These are phyloP conservation scores for Brassica hybrid DNA, from an alignment of 441 rosid genomes.

Conservation along the genomic window DNA sequence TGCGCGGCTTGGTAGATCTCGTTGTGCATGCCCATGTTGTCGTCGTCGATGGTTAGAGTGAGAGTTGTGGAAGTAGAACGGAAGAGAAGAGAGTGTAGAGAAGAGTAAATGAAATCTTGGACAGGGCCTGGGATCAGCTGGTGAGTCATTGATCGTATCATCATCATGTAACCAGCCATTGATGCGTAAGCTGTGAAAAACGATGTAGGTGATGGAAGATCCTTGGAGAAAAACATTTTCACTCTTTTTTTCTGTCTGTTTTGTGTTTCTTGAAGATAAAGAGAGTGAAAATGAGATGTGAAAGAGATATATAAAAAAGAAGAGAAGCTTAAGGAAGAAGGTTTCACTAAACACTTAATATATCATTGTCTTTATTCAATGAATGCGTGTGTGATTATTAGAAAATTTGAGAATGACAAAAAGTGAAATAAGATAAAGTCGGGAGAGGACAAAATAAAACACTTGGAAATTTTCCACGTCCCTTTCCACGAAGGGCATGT, in stretches of 20 bases:
- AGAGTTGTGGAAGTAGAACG: slow-evolving; percentile 36
- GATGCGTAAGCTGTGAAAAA: slow-evolving; percentile 60
- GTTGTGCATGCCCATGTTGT: slow-evolving; percentile 31
- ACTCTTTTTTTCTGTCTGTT: not conserved
- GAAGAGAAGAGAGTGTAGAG: slow-evolving; percentile 40
- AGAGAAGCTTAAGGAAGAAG: slow-evolving; percentile 38
- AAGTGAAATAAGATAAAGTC: no score
- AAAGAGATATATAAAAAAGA: slow-evolving; percentile 32
- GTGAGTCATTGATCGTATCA: slow-evolving; percentile 43
- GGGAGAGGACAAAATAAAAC: no score
- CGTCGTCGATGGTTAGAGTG: slow-evolving; percentile 53
- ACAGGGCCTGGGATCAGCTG: slow-evolving; percentile 50
- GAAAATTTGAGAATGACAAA: no score
- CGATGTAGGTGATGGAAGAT: slow-evolving; percentile 53
- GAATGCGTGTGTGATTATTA: slow-evolving; percentile 11
- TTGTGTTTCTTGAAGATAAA: slow-evolving; percentile 16
- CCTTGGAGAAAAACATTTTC: slow-evolving; percentile 40
- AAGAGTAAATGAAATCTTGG: slow-evolving; percentile 38
- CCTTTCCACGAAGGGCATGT: no score
- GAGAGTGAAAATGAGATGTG: slow-evolving; percentile 35
- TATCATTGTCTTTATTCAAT: slow-evolving; percentile 36
- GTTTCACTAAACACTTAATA: slow-evolving; percentile 16
- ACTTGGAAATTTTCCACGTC: no score
- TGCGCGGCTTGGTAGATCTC: not conserved
- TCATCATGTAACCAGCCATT: slow-evolving; percentile 52